Evolutionary conservation across 495 filamentous ascomycete genomes (phyloP), one percentile per base, ranked within the genome.

Genomic region (Alectoria sarmentosa): DNA sequence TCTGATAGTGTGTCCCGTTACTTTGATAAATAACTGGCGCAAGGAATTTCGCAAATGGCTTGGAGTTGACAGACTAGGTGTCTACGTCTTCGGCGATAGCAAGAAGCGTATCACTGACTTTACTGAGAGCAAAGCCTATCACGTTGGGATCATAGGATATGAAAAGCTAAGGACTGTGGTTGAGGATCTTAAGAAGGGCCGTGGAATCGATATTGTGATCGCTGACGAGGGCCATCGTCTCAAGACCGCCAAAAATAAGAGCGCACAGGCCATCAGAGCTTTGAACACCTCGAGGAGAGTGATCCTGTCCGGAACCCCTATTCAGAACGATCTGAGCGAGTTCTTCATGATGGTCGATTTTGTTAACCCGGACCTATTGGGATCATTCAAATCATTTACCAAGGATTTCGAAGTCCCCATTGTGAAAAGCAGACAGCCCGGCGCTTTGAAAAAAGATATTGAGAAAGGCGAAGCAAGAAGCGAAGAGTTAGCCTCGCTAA

Each of bases 31-130:
- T 63, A 93, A 93, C 64, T 93, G 89, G 89, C 80, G 84, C 34
- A 89, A 86, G 64, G 89, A 93, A 73, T 89, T 92, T 65, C 78
- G 80, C 61, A 91, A 91, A 71, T 93, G 90, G 90, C 80, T 93
- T 3, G 89, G 89, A 0, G 86, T 85, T 69, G 89, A 90, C 65
- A 76, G 88, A 19, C 84, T 93, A 61, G 89, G 90, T 9, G 88
- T 92, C 13, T 87, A 91, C 69, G 83, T 90, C 38, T 83, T 83
- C 23, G 86, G 88, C 69, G 85, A 85, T 39, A 84, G 87, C 65
- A 82, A 84, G 67, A 86, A 83, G 64, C 79, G 83, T 49, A 71
- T 89, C 42, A 87, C 83, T 0, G 88, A 92, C 71, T 93, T 92
- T 67, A 93, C 90, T 0, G 84, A 77, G 73, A 89, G 90, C n/a